Base-by-base conservation (phyloP, 2,329 filamentous ascomycete species). In the Emydomyces testavorans region DNA sequence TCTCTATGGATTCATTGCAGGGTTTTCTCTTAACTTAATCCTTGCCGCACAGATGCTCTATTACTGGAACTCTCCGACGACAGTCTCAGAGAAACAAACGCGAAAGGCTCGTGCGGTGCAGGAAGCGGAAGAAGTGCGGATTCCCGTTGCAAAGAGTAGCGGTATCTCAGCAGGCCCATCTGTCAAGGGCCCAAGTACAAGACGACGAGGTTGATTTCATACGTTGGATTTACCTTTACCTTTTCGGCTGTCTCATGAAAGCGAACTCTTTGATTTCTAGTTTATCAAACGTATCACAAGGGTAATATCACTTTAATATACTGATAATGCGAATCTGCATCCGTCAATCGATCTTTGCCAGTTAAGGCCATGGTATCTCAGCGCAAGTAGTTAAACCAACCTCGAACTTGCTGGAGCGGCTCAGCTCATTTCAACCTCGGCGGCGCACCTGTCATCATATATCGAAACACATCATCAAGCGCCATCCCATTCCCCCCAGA, bases 31-130 rank as follows among this genome's bases (percentile, higher is more conserved):
- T 58, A 98, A 98, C 67, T 74, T 81, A 50, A 76, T 98, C 49
- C 74, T 98, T 50, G 89, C 89, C 11, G 69, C 76, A 32, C 92
- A 98, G 72, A 92, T 98, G 83, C 63, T 94, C 23, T 94, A 89
- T 70, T 96, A 96, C 74, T 98, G 92, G 92, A 94, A 95, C 60
- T 71, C 65, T 43, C 65, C 73, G 2, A 18, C 23, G 16, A 43
- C 46, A 3, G 35, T n/a, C 15, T 20, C 49, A 6, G 34, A 43
- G 16, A 51, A 49, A 16, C 40, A 28, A 20, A 65, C 67, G 37
- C 62, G 62, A 48, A 59, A 63, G 69, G 74, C 21, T 37, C 24
- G 16, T 10, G 3, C 28, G 8, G 20, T 26, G 6, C 37, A 53
- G 37, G 20, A 21, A n/a, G 40, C 51, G 45, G 24, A 41, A 24